These are phyloP conservation scores for Skeletonema tropicum DNA, from an alignment of 108 stramenopile species.

Conservation along the genomic window DNA sequence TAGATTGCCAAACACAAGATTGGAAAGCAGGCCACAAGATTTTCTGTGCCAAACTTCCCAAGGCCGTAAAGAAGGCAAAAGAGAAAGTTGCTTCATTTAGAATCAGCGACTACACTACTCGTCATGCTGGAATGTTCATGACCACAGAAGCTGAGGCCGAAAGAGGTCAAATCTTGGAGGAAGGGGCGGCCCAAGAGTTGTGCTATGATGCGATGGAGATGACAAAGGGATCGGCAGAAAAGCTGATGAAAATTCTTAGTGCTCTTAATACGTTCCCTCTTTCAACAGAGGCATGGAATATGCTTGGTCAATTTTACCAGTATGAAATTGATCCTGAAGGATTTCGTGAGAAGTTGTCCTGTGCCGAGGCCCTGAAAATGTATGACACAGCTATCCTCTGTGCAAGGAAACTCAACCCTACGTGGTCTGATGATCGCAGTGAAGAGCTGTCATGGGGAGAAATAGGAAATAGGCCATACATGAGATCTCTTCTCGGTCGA, in stretches of 20 bases:
- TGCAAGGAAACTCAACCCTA: constrained; percentile 18
- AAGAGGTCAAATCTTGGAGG: constrained; percentile 13
- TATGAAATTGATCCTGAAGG: constrained; percentile 1
- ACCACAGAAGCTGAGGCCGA: constrained; percentile 12
- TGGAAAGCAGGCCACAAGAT: constrained; percentile 21
- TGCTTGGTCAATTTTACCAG: constrained; percentile 15
- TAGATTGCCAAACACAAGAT: constrained; percentile 3
- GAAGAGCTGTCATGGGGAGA: background rate
- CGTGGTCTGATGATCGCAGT: constrained; percentile 15
- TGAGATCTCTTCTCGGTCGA: constrained; percentile 3
- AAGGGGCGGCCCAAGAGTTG: background rate
- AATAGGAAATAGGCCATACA: constrained; percentile 15
- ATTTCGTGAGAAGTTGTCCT: constrained; percentile 5
- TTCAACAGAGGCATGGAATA: constrained; percentile 16
- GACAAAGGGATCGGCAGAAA: constrained; percentile 9
- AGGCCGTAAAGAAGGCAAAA: constrained; percentile 10
- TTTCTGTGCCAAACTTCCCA: constrained; percentile 9
- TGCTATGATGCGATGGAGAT: constrained; percentile 22
- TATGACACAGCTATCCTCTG: constrained; percentile 17
- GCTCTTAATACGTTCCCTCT: background rate
- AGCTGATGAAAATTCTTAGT: background rate
- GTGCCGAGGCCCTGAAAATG: constrained; percentile 12
- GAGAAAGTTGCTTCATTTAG: constrained; percentile 11
- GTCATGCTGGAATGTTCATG: constrained; percentile 15
- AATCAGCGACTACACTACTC: constrained; percentile 8